Percentiles rank a stretch among this genome's conserved stretches.
These are phyloP conservation scores for Globisporangium cederbergense DNA, from an alignment of 352 stramenopile genomes.

Conservation along the genomic window DNA sequence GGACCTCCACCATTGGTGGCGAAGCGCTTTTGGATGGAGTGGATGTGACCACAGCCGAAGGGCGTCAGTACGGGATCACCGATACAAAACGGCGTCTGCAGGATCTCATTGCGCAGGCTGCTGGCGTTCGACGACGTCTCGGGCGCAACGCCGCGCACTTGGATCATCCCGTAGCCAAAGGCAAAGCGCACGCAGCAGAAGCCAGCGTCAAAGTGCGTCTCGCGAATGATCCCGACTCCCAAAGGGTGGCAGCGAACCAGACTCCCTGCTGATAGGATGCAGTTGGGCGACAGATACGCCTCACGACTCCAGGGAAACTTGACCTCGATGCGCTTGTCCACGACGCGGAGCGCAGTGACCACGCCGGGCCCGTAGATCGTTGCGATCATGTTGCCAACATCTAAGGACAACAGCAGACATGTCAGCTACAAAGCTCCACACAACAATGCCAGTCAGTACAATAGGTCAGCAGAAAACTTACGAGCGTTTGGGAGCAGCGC, in stretches of 20 bases:
- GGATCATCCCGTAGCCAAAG: slow-evolving; percentile 61
- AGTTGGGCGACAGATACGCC: slow-evolving; percentile 46
- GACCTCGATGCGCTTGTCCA: slow-evolving; percentile 57
- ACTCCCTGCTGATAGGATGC: slow-evolving; percentile 41
- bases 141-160: slow-evolving; percentile 39
- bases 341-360: slow-evolving; percentile 53
- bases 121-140: slow-evolving; percentile 39
- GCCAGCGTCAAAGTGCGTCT: slow-evolving; percentile 53
- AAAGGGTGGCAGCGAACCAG: slow-evolving; percentile 47
- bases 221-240: slow-evolving; percentile 60
- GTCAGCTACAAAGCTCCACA: not conserved
- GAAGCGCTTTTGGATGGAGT: slow-evolving; percentile 24
- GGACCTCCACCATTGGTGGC: not conserved
- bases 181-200: slow-evolving; percentile 61
- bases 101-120: slow-evolving; percentile 21
- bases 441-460: not conserved
- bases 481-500: slow-evolving; percentile 36
- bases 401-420: slow-evolving; percentile 15
- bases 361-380: slow-evolving; percentile 61
- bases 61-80: slow-evolving; percentile 67
- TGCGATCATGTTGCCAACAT: slow-evolving; percentile 62
- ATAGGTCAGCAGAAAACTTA: slow-evolving; percentile 23
- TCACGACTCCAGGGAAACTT: slow-evolving; percentile 68
- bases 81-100: slow-evolving; percentile 27
- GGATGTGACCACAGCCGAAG: slow-evolving; percentile 55